Percentiles rank a stretch among this genome's conserved stretches.
Evolutionary conservation across 495 filamentous ascomycete genomes (phyloP).

Genomic region (Neurospora sp.): DNA sequence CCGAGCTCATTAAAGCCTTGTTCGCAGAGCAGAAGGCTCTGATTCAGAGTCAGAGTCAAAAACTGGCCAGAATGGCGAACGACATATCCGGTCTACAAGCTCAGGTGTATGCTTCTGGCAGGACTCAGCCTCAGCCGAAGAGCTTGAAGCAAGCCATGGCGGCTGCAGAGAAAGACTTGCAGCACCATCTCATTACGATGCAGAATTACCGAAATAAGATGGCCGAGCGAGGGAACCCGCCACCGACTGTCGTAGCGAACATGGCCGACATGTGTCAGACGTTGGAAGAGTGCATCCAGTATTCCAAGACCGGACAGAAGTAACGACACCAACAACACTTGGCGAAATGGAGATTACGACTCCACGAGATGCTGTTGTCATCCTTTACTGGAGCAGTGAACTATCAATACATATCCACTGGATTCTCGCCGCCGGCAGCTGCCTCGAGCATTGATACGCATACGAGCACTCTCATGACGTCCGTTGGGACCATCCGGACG

Average conservation of each 20-base stretch:
- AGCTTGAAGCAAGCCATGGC: constrained; percentile 14
- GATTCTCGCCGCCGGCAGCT: not conserved
- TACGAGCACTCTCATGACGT: not conserved
- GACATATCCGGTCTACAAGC: constrained; percentile 1
- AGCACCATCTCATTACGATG: constrained; percentile 6
- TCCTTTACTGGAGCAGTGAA: not conserved
- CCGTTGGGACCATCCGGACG: not conserved
- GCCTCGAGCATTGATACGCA: not conserved
- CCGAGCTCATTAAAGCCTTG: not conserved
- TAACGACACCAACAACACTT: not conserved
- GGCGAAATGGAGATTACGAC: not conserved
- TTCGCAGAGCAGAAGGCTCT: not conserved
- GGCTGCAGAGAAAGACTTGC: constrained; percentile 14
- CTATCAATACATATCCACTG: not conserved
- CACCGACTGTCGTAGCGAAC: not conserved
- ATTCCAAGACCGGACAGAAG: not conserved
- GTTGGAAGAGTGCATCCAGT: not conserved
- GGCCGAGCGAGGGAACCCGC: not conserved
- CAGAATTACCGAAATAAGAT: not conserved
- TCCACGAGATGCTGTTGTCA: not conserved
- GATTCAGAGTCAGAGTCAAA: constrained; percentile 5
- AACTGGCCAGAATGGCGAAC: not conserved
- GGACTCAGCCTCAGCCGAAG: constrained; percentile 2
- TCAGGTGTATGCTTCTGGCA: not conserved
- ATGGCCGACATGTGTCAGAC: not conserved